Base-by-base conservation (phyloP, 345 rosid genomes). In the Erysimum cheiranthoides region DNA sequence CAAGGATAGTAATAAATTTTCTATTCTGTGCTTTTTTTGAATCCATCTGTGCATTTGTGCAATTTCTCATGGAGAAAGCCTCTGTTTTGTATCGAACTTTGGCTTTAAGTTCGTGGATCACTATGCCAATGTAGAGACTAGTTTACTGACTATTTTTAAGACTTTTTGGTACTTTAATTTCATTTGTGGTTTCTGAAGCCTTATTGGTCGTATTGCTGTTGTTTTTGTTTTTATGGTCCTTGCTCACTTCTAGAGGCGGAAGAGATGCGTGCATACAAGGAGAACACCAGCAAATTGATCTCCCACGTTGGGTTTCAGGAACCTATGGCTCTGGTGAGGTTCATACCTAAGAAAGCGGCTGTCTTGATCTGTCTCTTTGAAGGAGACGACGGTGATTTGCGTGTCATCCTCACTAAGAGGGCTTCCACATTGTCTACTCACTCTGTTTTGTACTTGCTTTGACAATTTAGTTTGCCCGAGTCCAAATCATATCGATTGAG, bases 331-430 rank as follows among this genome's bases (percentile, higher is more conserved):
- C 80, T 86, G 57, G 72, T 83, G 73, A 79, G 80, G 50, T 84
- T 82, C 61, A 82, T 81, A 39, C 87, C 52, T 4, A 88, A 89
- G 68, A 87, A 82, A 85, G 98, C 90, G 38, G 94, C 97, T 60
- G 95, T 93, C 25, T 80, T 90, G 88, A 77, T 93, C 64, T 91
- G 89, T 74, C 85, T 88, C 58, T 91, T 88, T 38, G 88, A 88
- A 82, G 97, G 95, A 11, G 88, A 86, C 60, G 78, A 68, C 35
- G 94, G 96, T 65, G 98, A 87, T 58, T 78, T 86, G 78, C 87
- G 96, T 58, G 94, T 91, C 46, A 70, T 93, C 38, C 83, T 93
- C 78, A 93, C 97, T 25, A 91, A 88, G 86, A 84, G 97, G 77
- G 82, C 97, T 18, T 85, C 93, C 8, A 43, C 74, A 49, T 35